Evolutionary conservation across 805 yeast species (phyloP).

Genomic region (Isabelozyma heimii): DNA sequence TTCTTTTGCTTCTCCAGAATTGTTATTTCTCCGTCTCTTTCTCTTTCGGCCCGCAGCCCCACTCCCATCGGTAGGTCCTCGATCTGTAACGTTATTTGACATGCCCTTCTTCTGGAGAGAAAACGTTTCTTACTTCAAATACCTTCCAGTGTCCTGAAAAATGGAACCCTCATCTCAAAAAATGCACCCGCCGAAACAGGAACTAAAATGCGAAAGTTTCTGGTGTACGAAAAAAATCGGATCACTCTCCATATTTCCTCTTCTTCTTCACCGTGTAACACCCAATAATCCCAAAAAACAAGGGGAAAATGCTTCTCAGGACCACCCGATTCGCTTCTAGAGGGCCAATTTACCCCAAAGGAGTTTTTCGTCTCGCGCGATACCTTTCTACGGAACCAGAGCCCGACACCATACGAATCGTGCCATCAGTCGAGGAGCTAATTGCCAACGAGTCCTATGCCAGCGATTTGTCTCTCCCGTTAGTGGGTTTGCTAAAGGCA

Average conservation of each 20-base stretch:
- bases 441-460: conserved; percentile 13
- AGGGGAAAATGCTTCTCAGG: not conserved
- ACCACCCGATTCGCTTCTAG: not conserved
- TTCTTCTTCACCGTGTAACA: not conserved
- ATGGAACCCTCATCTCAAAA: not conserved
- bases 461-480: conserved; percentile 24
- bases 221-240: not conserved
- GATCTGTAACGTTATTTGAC: conserved; percentile 8
- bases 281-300: not conserved
- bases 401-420: conserved; percentile 36
- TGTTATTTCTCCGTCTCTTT: conserved; percentile 30
- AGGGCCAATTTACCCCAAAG: not conserved
- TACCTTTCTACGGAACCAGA: conserved; percentile 5
- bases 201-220: not conserved
- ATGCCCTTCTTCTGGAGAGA: conserved; percentile 1
- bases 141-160: not conserved
- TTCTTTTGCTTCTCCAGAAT: conserved; percentile 5
- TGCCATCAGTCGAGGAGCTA: conserved; percentile 33
- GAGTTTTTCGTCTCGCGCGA: not conserved
- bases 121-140: not conserved
- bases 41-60: conserved; percentile 11
- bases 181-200: not conserved
- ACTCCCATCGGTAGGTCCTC: not conserved
- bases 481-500: conserved; percentile 35
- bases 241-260: not conserved